A percentile compares a stretch with the other conserved stretches of the same genome.
These are phyloP conservation scores for Papiliotrema laurentii DNA, from an alignment of 1,284 basidiomycete species.

Conservation along the genomic window DNA sequence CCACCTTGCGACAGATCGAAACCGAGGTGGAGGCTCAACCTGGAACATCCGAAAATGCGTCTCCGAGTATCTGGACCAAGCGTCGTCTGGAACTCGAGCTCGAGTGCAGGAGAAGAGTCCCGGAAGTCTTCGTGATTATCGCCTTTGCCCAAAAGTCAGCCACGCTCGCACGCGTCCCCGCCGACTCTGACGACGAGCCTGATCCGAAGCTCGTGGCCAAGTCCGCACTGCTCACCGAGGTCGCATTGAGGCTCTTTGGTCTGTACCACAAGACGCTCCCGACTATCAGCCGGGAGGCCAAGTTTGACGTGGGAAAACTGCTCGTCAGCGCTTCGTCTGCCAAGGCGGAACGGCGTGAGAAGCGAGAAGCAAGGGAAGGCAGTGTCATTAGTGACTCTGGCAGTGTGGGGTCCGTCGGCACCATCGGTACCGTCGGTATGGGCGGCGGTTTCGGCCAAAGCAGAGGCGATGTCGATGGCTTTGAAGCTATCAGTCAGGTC, in stretches of 20 bases:
- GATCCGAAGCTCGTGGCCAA: constrained; percentile 30
- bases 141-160: constrained; percentile 63
- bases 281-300: constrained; percentile 65
- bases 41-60: constrained; percentile 57
- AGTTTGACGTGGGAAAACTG: constrained; percentile 81
- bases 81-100: constrained; percentile 62
- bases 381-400: constrained; percentile 43
- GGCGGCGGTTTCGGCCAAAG: constrained; percentile 48
- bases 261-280: constrained; percentile 77
- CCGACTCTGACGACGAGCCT: constrained; percentile 42
- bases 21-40: constrained; percentile 52
- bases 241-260: constrained; percentile 71
- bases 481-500: constrained; percentile 64
- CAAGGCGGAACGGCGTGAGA: constrained; percentile 39
- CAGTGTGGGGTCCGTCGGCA: constrained; percentile 42
- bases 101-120: constrained; percentile 70
- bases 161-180: constrained; percentile 40
- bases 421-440: constrained; percentile 46
- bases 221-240: constrained; percentile 66
- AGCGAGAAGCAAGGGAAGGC: constrained; percentile 39
- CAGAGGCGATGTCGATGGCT: constrained; percentile 49
- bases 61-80: too few species aligned
- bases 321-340: constrained; percentile 55
- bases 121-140: constrained; percentile 77
- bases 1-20: constrained; percentile 55